Conservation (phyloP, 805 yeast genomes). For the Yarrowia osloensis region DNA sequence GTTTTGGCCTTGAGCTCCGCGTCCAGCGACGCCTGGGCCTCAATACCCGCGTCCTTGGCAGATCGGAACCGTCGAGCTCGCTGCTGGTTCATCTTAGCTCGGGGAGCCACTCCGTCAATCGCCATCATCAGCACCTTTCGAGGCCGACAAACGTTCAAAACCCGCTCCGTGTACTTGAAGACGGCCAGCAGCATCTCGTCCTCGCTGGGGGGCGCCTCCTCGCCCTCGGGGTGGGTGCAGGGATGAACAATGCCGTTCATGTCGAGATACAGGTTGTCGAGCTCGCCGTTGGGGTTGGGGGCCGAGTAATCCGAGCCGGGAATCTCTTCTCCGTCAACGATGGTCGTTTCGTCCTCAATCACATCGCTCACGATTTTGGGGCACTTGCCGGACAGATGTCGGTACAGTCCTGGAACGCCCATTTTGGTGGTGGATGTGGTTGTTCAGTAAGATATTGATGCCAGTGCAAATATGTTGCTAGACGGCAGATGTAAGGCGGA, state of each 20-base stretch:
- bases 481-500: background rate
- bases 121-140: slow-evolving; percentile 91
- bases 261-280: slow-evolving; percentile 89
- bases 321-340: slow-evolving; percentile 58
- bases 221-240: slow-evolving; percentile 96
- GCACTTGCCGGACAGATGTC: slow-evolving; percentile 92
- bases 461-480: background rate
- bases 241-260: slow-evolving; percentile 99
- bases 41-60: slow-evolving; percentile 85
- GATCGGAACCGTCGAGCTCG: slow-evolving; percentile 90
- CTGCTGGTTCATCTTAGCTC: slow-evolving; percentile 98
- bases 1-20: background rate
- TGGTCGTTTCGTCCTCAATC: slow-evolving; percentile 62
- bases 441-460: background rate
- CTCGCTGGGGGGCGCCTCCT: slow-evolving; percentile 94
- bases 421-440: slow-evolving; percentile 6
- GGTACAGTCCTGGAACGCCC: slow-evolving; percentile 96
- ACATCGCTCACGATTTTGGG: slow-evolving; percentile 94
- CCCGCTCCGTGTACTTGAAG: slow-evolving; percentile 89
- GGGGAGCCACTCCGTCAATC: slow-evolving; percentile 98
- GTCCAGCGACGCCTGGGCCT: slow-evolving; percentile 47
- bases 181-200: slow-evolving; percentile 96
- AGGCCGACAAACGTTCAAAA: slow-evolving; percentile 91
- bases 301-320: slow-evolving; percentile 64
- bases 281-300: slow-evolving; percentile 93